Evolutionary conservation across 2,329 filamentous ascomycete genomes (phyloP), one percentile per base, ranked within the genome.

Genomic region (Celoporthe dispersa): DNA sequence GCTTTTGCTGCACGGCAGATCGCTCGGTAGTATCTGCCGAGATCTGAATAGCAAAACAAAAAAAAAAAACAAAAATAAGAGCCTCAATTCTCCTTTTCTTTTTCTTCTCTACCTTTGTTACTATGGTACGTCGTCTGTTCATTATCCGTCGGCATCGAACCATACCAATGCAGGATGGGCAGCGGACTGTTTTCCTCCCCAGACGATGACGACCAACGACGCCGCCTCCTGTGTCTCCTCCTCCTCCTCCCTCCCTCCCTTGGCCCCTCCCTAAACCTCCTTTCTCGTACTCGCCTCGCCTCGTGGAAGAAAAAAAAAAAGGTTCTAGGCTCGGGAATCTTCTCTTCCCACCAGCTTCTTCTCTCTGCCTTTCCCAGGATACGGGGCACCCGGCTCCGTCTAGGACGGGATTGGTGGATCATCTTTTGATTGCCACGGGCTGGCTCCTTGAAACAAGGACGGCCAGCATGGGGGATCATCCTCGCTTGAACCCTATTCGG

Each of bases 341-440:
- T 57, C 9, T 12, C 1, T 28, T 31, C 7, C 31, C 11, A 6
- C 9, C 16, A 8, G 19, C 16, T 48, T n/a, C 7, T n/a, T 3
- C 6, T 48, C n/a, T 22, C 19, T n/a, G 28, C 22, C 60, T 55
- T 39, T 37, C 51, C 55, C 35, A 37, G n/a, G 65, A 62, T 66
- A 66, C 62, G 66, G 66, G 41, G 37, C 48, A 35, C 57, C 22
- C 48, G 63, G 67, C 67, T 64, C 67, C 70, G 48, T 44, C 9
- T 19, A 61, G 14, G 51, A 53, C 55, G 55, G 66, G 70, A 71
- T 71, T 69, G 67, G 70, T 69, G 70, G 70, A 68, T 66, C 70
- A 68, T 62, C 67, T 25, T 59, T 61, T 51, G 41, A 63, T 64
- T 64, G 64, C 62, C 51, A 48, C 28, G 61, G 60, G 31, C 44